Conservation (phyloP, 2,329 filamentous ascomycete species). For the Amphichorda felina region DNA sequence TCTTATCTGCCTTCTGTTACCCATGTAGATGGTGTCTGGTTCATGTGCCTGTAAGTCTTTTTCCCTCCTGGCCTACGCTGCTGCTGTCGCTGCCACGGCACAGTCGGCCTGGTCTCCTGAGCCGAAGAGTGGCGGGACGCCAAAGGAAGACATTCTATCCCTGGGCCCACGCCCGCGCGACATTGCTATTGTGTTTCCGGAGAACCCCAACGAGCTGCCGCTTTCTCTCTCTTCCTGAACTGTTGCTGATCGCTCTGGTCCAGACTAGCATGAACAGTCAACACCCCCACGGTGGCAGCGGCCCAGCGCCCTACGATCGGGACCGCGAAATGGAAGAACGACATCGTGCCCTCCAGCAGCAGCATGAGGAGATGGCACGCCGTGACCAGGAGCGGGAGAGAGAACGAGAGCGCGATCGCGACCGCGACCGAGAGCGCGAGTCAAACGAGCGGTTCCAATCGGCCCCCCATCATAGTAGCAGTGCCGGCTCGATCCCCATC, state of each 20-base stretch:
- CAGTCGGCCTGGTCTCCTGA: too few species aligned
- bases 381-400: conserved; percentile 47
- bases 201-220: too few species aligned
- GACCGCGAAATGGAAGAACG: conserved; percentile 36
- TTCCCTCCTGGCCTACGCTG: neutral
- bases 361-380: conserved; percentile 34
- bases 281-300: conserved; percentile 26
- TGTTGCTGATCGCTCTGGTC: neutral
- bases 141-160: neutral
- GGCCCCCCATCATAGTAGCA: conserved; percentile 62
- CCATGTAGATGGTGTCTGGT: conserved; percentile 1
- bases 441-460: conserved; percentile 56
- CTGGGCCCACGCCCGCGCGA: neutral
- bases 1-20: neutral
- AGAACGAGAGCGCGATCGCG: conserved; percentile 43
- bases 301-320: conserved; percentile 31
- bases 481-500: conserved; percentile 76
- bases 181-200: neutral
- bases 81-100: neutral
- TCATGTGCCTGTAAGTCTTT: conserved; percentile 4
- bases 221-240: too few species aligned
- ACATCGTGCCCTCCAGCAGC: conserved; percentile 26
- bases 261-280: conserved; percentile 31
- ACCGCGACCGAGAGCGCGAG: conserved; percentile 52
- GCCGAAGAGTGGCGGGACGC: too few species aligned